Conservation (phyloP, 139 green algal species). For the Trebouxia sp. region DNA sequence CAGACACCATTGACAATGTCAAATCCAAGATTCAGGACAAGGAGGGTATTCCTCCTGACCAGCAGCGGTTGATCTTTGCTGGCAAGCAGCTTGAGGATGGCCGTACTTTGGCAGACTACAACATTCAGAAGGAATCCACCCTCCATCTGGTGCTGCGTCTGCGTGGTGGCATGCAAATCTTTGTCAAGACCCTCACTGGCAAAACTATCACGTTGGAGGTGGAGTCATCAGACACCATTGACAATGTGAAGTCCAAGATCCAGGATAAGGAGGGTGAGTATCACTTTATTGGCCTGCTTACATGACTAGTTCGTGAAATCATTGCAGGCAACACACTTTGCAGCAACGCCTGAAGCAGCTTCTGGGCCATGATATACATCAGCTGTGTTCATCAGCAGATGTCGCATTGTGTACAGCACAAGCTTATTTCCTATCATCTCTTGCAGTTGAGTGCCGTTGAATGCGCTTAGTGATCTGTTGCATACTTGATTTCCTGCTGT, state of each 20-base stretch:
- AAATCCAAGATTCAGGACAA: conserved; percentile 82
- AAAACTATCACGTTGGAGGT: conserved; percentile 83
- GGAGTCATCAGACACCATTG: conserved; percentile 77
- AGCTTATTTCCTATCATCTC: too few species aligned
- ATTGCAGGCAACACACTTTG: too few species aligned
- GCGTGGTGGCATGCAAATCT: conserved; percentile 87
- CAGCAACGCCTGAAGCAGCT: too few species aligned
- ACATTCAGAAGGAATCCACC: conserved; percentile 98
- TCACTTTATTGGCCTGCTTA: conserved; percentile 31
- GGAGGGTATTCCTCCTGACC: conserved; percentile 87
- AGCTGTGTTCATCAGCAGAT: too few species aligned
- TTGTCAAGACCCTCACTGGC: conserved; percentile 86
- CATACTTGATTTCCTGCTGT: too few species aligned
- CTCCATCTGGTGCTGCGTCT: conserved; percentile 87
- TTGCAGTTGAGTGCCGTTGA: too few species aligned
- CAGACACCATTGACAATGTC: conserved; percentile 78
- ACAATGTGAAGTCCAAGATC: conserved; percentile 94
- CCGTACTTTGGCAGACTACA: conserved; percentile 94
- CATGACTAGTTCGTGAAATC: background rate
- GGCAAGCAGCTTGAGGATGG: conserved; percentile 97
- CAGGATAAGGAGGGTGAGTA: conserved; percentile 52
- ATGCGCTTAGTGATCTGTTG: too few species aligned
- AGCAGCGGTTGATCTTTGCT: conserved; percentile 96
- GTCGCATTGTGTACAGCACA: too few species aligned
- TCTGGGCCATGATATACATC: too few species aligned